Base-by-base conservation (phyloP, 257 asterid genomes). In the Solanum pinnatisectum region DNA sequence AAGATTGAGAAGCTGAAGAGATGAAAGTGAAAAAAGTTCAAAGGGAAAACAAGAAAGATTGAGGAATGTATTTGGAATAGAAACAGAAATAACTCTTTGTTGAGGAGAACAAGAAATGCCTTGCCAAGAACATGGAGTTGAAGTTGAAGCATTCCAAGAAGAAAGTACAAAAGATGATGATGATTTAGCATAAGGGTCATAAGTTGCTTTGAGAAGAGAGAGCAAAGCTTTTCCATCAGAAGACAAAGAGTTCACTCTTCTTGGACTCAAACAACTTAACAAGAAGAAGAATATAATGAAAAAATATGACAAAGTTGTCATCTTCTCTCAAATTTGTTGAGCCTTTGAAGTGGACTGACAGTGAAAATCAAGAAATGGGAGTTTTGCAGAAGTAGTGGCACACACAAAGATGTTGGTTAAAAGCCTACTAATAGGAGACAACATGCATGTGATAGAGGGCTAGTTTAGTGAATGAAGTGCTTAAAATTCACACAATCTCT, bases 101-200 rank as follows among this genome's bases (percentile, higher is more conserved):
- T 94, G 93, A 32, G 99, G 98, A 1, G 99, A 96, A 88, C 99
- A 96, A 22, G 98, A 94, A 0, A 96, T 87, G 27, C 99, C 98
- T 85, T 91, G 93, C 99, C 99, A 96, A 65, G 99, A 94, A 90
- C 99, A 96, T 8, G 99, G 99, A 1, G 94, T 95, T 73, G 91
- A 82, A 91, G 87, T 90, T 25, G 96, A 88, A 49, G 98, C 95
- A 91, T 91, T 87, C 99, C 98, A 96, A 1, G 99, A 84, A 67
- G 99, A 94, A 84, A 95, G 93, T 23, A 93, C 73, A 42, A 95
- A 89, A 23, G 98, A 95, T 20, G 93, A 90, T 63, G 93, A 88
- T 65, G 93, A 88, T 14, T 81, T 92, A 88, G 94, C 90, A 88
- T 88, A 91, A 81, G 95, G 91, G 87, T 93, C 96, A 56, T 18